Percentiles rank a stretch among this genome's conserved stretches.
phyloP scores from a whole-genome alignment of 208 protist genomes.

The Porcisia hertigi region DNA sequence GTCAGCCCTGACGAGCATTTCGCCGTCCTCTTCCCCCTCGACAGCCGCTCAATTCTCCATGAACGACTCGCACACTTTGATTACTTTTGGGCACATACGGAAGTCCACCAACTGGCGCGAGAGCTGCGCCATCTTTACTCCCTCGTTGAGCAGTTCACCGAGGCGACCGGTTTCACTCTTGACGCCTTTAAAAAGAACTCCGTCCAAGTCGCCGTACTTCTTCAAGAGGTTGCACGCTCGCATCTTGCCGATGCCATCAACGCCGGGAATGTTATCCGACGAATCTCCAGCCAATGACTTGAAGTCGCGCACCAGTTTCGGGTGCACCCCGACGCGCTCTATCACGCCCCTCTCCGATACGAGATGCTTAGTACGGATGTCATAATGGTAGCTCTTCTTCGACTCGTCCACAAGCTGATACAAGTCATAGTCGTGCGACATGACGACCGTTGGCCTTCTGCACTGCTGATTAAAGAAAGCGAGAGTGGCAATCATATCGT shows the following conservation, averaged over 20 bases:
- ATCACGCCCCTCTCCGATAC: constrained; percentile 84
- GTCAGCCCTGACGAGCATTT: neutral
- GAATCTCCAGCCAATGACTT: constrained; percentile 85
- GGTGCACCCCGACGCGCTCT: constrained; percentile 79
- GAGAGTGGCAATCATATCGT: constrained; percentile 90
- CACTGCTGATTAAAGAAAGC: constrained; percentile 70
- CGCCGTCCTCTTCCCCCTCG: neutral
- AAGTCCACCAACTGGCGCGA: constrained; percentile 82
- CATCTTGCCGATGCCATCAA: constrained; percentile 86
- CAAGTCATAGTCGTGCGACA: constrained; percentile 91
- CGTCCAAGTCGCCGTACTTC: constrained; percentile 87
- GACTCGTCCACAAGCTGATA: constrained; percentile 88
- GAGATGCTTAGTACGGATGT: constrained; percentile 88
- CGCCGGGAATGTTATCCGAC: constrained; percentile 86
- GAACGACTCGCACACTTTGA: constrained; percentile 75
- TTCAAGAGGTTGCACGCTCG: constrained; percentile 81
- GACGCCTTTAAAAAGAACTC: constrained; percentile 69
- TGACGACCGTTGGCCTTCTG: constrained; percentile 80
- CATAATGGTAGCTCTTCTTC: constrained; percentile 77
- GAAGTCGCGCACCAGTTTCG: constrained; percentile 86
- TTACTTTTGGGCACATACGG: constrained; percentile 75
- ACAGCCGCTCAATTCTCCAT: constrained; percentile 43
- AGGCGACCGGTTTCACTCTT: constrained; percentile 62
- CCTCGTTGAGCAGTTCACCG: constrained; percentile 59
- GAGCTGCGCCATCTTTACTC: constrained; percentile 55